phyloP scores from a whole-genome alignment of 192 early-diverging fungal genomes.

The Coemansia sp. region DNA sequence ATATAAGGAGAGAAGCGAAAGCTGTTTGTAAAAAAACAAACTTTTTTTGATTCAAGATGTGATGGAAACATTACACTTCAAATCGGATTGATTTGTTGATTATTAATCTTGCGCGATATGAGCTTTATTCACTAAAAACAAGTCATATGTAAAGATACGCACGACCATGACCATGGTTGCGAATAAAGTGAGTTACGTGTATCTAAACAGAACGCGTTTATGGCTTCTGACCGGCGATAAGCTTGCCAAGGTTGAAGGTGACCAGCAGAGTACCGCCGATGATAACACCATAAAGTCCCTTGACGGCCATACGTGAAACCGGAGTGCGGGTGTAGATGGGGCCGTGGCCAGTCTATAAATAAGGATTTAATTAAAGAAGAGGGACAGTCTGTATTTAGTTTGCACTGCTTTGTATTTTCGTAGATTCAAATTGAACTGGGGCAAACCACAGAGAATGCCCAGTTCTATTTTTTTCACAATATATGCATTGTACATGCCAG shows the following conservation, averaged over 20 bases:
- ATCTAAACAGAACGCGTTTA: background rate
- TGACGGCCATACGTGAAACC: constrained; percentile 20
- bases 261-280: constrained; percentile 18
- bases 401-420: no score
- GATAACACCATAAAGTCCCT: constrained; percentile 21
- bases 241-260: constrained; percentile 24
- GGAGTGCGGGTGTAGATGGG: constrained; percentile 47
- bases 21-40: background rate
- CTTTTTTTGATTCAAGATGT: background rate
- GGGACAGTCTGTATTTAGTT: background rate
- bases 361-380: background rate
- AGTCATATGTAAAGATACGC: background rate
- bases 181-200: background rate
- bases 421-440: background rate
- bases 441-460: background rate
- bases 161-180: background rate
- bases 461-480: no score
- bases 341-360: constrained; percentile 36
- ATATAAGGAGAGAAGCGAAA: no score
- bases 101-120: no score
- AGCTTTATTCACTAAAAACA: background rate
- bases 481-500: no score
- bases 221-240: constrained; percentile 35
- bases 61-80: background rate
- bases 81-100: background rate